phyloP scores from a whole-genome alignment of 2,329 filamentous ascomycete species.

The Stagonosporopsis chrysanthemi region DNA sequence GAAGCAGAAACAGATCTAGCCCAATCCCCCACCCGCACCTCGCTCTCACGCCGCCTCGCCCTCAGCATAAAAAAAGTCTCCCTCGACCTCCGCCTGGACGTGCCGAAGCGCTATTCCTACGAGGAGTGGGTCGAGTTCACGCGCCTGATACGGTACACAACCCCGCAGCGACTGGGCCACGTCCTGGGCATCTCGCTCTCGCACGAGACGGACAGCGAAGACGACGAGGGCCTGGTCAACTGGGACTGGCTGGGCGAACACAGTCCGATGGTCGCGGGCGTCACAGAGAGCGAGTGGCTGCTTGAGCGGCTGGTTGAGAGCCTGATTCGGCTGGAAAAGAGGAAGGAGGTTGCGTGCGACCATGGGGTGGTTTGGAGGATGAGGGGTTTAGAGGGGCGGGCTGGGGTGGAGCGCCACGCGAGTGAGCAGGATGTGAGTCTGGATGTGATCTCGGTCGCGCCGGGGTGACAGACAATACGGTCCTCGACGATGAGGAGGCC shows the following conservation, averaged over 20 bases:
- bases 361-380: not conserved
- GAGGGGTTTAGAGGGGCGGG: not conserved
- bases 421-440: no score
- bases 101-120: constrained; percentile 74
- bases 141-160: constrained; percentile 70
- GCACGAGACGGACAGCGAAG: constrained; percentile 51
- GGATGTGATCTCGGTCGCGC: no score
- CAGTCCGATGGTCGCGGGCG: constrained; percentile 70
- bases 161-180: constrained; percentile 23
- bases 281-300: constrained; percentile 72
- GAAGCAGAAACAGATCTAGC: constrained; percentile 23
- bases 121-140: constrained; percentile 89
- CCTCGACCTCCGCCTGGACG: constrained; percentile 65
- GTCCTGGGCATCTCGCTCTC: constrained; percentile 4
- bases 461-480: no score
- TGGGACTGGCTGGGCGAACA: constrained; percentile 78
- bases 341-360: constrained; percentile 26
- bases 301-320: constrained; percentile 71
- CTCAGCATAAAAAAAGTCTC: constrained; percentile 73
- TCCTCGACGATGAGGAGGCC: no score
- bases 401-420: no score
- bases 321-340: constrained; percentile 53
- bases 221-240: constrained; percentile 66
- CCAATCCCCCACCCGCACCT: constrained; percentile 49
- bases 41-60: constrained; percentile 69